Base-by-base conservation (phyloP, 768 basidiomycete species). In the Mycena galopus region DNA sequence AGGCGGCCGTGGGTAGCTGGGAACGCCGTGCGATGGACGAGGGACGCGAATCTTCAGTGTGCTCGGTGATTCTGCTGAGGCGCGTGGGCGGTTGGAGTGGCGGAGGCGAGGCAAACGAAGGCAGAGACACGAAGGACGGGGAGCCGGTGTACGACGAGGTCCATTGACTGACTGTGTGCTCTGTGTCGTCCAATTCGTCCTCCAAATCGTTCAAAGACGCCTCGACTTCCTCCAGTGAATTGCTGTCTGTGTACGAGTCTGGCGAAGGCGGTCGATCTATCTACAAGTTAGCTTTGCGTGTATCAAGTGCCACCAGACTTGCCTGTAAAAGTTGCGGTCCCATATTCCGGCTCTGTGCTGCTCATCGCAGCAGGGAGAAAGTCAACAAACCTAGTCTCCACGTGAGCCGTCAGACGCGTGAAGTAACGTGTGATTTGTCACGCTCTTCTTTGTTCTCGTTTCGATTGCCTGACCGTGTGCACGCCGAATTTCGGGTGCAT, bases 1-100 rank as follows among this genome's bases (percentile, higher is more conserved):
- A 82, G 1, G 86, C 82, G 3, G 16, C n/a, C 17, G 87, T 83
- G 55, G 87, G 80, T 10, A 44, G 27, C 27, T 19, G 27, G 4
- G 61, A 59, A 17, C 57, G 57, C 14, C 42, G 61, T 11, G 84
- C 79, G 14, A 84, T 84, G 0, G 90, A 87, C 8, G 81, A 80
- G 0, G 93, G 93, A 32, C 93, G 89, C 0, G 92, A 83, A 35
- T 92, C 90, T 81, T 96, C 94, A 1, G 93, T 94, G 56, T 86
- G 88, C 79, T 96, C 94, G 4, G 93, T 89, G 70, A 96, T 96
- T 3, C 88, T 92, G 77, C 94, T 95, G 23, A 95, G 85, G 12
- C 89, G 88, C 55, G 80, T 78, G 83, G 66, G 84, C 83, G 17
- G 82, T 11, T 35, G 76, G 60, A 78, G 76, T 29, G 82, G 79